These are phyloP conservation scores for Trametes pubescens DNA, from an alignment of 1,284 basidiomycete genomes.

Conservation along the genomic window DNA sequence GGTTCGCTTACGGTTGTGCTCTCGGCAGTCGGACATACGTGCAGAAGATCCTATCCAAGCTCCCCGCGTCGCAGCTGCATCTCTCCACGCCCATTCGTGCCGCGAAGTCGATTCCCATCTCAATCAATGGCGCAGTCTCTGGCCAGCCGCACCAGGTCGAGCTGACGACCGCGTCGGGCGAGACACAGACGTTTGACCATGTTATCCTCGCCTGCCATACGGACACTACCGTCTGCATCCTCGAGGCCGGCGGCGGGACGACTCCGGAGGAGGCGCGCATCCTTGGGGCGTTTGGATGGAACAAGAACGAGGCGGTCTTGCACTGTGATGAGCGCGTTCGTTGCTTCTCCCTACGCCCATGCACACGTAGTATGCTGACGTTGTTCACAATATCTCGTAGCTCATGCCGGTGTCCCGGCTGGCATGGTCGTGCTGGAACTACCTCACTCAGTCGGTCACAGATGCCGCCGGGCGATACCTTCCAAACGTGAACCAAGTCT, in stretches of 20 bases:
- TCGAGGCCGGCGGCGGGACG: constrained; percentile 60
- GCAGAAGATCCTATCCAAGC: constrained; percentile 62
- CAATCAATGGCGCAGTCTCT: neutral
- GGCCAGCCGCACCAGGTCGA: constrained; percentile 40
- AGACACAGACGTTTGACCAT: constrained; percentile 65
- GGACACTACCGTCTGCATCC: constrained; percentile 68
- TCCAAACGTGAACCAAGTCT: constrained; percentile 66
- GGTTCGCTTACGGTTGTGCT: neutral
- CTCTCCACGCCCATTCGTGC: constrained; percentile 64
- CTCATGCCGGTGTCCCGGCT: constrained; percentile 68
- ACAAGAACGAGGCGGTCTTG: constrained; percentile 72
- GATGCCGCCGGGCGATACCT: constrained; percentile 48
- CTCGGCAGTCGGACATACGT: constrained; percentile 67
- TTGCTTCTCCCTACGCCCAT: neutral
- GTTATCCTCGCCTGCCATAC: constrained; percentile 85
- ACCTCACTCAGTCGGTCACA: constrained; percentile 61
- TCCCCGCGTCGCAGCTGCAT: constrained; percentile 65
- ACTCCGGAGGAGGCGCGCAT: constrained; percentile 65
- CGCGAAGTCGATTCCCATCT: constrained; percentile 34
- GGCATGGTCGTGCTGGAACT: constrained; percentile 84
- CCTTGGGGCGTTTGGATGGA: constrained; percentile 72
- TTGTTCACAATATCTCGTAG: constrained; percentile 43
- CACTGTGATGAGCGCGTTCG: constrained; percentile 68
- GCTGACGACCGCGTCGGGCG: constrained; percentile 54
- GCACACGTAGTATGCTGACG: neutral